Evolutionary conservation across 305 asterid genomes (phyloP), one percentile per base, ranked within the genome.

Genomic region (Withania somnifera): DNA sequence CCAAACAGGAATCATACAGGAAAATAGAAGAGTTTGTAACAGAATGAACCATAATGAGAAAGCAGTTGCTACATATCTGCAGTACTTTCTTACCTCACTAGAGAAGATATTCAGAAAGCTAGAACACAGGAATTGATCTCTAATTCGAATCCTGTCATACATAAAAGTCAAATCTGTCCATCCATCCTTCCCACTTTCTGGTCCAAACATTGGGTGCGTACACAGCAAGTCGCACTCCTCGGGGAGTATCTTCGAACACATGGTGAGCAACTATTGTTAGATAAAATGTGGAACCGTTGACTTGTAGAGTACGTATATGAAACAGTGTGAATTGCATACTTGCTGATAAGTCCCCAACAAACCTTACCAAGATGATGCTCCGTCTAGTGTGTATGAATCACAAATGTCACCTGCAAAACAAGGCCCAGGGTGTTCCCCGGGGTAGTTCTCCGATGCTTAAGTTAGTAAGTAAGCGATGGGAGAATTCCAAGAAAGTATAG

Each of bases 201-300:
- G 98, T 76, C 99, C 99, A 54, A 95, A 95, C 98, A 95, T 94
- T 1, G 99, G 99, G 80, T 95, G 99, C 11, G 98, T 93, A 90
- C 99, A 95, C 34, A 94, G 85, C 88, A 94, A 88, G 79, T 94
- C 99, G 0, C 92, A 88, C 24, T 91, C 97, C 50, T 20, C 78
- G 15, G 99, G 98, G 85, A 95, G 81, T 9, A 85, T 93, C 99
- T 95, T 83, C 64, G 45, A 7, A 54, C 71, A 80, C 71, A 14
- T 32, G 57, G 67, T 66, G n/a, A 82, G 81, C 30, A 53, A n/a
- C 24, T 53, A 52, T 66, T 34, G 75, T 64, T 64, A 54, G 53
- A 60, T 45, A 42, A 30, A 34, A 67, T 34, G 7, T 61, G 71
- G n/a, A 11, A 42, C 9, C 14, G 1, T 71, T 42, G 32, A 77